Base-by-base conservation (phyloP, 352 stramenopile species). In the Phytophthora niederhauseri region DNA sequence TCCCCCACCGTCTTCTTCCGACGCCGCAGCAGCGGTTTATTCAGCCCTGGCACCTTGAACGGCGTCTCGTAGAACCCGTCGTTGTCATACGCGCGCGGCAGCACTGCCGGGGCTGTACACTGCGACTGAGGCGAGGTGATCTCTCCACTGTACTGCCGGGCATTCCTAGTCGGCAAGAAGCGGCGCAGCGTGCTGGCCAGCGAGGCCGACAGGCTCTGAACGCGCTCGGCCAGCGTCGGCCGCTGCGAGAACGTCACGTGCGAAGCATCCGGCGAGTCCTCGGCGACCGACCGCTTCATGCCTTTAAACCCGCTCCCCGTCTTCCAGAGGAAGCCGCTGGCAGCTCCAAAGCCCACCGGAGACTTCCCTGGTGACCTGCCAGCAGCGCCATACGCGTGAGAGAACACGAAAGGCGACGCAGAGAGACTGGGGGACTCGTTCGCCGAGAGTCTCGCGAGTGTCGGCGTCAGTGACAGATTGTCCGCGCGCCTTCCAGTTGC, bases 111-210 rank as follows among this genome's bases (percentile, higher is more conserved):
- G 24, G 77, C 72, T 15, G 75, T 72, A 15, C 73, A 81, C 6
- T 76, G 63, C 6, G 78, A 90, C 46, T 80, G 69, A 5, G 81
- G 81, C 8, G 81, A 90, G 20, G 81, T 87, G 12, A 75, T 12
- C 15, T 64, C 64, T 17, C 58, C 56, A 41, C 55, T 34, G 2
- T 34, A 57, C 30, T 67, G 58, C 1, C 60, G 53, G 30, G 5
- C 34, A 30, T 41, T 64, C 17, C 67, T 70, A 9, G 64, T 62
- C 24, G 65, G 56, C 20, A 86, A 69, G 43, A 78, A 73, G 2
- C 77, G 71, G 26, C 65, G 76, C 15, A 87, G 59, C 11, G 76
- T 84, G 30, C 62, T 81, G 15, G 74, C 74, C 7, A 89, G 15
- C 8, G 76, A 81, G 0, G 68, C 61, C 24, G 81, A 89, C 26